Evolutionary conservation across 2,329 filamentous ascomycete genomes (phyloP).

Genomic region (Ploettnerulaceae sp.): DNA sequence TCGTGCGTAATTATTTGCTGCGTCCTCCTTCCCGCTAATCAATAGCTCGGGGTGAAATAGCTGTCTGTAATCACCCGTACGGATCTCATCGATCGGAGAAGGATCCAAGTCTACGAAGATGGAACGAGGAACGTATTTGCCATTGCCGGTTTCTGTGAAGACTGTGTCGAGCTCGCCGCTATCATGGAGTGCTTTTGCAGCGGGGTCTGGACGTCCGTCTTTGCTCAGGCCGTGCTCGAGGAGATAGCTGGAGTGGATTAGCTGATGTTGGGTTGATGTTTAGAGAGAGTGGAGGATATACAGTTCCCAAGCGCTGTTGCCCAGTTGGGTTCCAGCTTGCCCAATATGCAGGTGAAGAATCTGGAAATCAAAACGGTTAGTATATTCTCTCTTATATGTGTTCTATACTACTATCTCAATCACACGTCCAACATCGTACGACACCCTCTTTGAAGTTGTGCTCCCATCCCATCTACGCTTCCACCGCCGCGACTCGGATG

Average conservation of each 20-base stretch:
- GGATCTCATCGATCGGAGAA: conserved; percentile 63
- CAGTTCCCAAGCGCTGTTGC: conserved; percentile 66
- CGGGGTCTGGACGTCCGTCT: conserved; percentile 54
- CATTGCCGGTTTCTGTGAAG: conserved; percentile 58
- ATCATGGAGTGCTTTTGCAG: conserved; percentile 47
- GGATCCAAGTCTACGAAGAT: conserved; percentile 65
- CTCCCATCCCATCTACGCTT: background rate
- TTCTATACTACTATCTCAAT: background rate
- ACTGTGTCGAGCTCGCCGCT: conserved; percentile 59
- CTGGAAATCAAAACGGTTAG: conserved; percentile 35
- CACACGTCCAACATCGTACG: background rate
- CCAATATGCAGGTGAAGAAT: conserved; percentile 64
- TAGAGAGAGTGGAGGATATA: conserved; percentile 38
- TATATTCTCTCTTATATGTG: background rate
- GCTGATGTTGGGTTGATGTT: background rate
- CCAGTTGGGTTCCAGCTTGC: conserved; percentile 63
- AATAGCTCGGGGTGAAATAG: conserved; percentile 63
- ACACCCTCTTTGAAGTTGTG: background rate
- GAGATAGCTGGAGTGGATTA: conserved; percentile 47
- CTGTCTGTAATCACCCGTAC: conserved; percentile 56
- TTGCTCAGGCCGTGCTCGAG: conserved; percentile 60
- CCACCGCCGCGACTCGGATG: background rate
- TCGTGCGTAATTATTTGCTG: conserved; percentile 65
- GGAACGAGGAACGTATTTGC: conserved; percentile 64
- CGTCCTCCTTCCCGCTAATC: conserved; percentile 65